Base-by-base conservation (phyloP, 106 monocot species). In the Acanthochlamys bracteata region DNA sequence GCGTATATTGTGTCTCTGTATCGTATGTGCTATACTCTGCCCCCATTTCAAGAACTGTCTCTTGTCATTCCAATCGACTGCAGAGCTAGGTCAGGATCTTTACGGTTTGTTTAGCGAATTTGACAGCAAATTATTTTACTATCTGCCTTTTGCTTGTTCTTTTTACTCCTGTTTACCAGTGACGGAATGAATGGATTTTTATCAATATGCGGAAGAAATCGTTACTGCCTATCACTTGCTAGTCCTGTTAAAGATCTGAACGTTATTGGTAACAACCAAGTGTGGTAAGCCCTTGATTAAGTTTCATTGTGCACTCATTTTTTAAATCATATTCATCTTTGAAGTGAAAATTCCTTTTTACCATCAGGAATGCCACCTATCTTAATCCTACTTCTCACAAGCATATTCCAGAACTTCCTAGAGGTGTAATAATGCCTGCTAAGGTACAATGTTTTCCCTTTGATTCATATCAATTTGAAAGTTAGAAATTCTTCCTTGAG, bases 151-250 rank as follows among this genome's bases (percentile, higher is more conserved):
- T 64, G 69, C 59, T 57, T 45, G 56, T 41, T 61, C 25, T 47
- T 20, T 41, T 54, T 57, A 12, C 66, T 33, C 65, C 49, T 60
- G 25, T 69, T 65, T n/a, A 0, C 0, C 63, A 96, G 95, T 68
- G 82, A 65, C 65, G 95, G 95, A 75, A 96, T 90, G 90, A 96
- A 90, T 76, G 95, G 95, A 12, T 87, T 80, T 64, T 75, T 96
- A 55, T 80, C 75, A 73, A 74, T 84, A 57, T 71, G 47, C 62
- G 80, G 76, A 47, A 84, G 90, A 69, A 96, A 96, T 57, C 20
- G 33, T 16, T 82, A 65, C 71, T 74, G 26, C 42, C 11, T 41
- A 41, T 23, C 15, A 41, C 60, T 84, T 24, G 42, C 16, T 66
- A 71, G 83, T 41, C 83, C 80, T 27, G 63, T 89, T 69, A 78